Evolutionary conservation across 257 asterid species (phyloP), one percentile per base, ranked within the genome.

Genomic region (Salvia hispanica): DNA sequence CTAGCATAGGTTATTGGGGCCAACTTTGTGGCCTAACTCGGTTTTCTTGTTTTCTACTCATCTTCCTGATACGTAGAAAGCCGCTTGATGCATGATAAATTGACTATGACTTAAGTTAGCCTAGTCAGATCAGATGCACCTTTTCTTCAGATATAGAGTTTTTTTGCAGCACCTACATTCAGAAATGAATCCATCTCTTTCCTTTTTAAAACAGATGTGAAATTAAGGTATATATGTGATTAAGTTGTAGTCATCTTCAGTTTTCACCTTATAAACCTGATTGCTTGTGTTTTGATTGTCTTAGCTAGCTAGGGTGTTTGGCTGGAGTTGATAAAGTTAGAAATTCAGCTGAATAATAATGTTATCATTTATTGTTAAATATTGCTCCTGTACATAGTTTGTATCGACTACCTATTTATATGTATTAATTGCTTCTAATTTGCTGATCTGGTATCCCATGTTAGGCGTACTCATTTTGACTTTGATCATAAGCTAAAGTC

Each of bases 401-500:
- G 57, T 37, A 58, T 58, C 57, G 37, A 73, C 66, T n/a, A 9
- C 9, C 36, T 36, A 43, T 43, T 59, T 13, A 21, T 47, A 21
- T 3, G 16, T 56, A 56, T 51, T 72, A 42, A 48, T 58, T 53
- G 66, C 52, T 18, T 40, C 21, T 48, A 72, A 25, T 6, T 53
- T 62, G 4, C 11, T 39, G 48, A 6, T 16, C 16, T 51, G 61
- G 61, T 50, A 3, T 14, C n/a, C 11, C 37, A 45, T 44, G 36
- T 15, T 61, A 46, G 45, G 25, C 34, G 31, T 25, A 47, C 50
- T 60, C 2, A 8, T 15, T 34, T 16, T 57, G 48, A 69, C 4
- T 57, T 68, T 68, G 52, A 57, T 56, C 16, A 54, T 70, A 13
- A 9, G 36, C 15, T 37, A 1, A 59, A 59, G 59, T 51, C 69